Percentiles rank a stretch among this genome's conserved stretches.
phyloP scores from a whole-genome alignment of 441 rosid species.

The Manihot esculenta region DNA sequence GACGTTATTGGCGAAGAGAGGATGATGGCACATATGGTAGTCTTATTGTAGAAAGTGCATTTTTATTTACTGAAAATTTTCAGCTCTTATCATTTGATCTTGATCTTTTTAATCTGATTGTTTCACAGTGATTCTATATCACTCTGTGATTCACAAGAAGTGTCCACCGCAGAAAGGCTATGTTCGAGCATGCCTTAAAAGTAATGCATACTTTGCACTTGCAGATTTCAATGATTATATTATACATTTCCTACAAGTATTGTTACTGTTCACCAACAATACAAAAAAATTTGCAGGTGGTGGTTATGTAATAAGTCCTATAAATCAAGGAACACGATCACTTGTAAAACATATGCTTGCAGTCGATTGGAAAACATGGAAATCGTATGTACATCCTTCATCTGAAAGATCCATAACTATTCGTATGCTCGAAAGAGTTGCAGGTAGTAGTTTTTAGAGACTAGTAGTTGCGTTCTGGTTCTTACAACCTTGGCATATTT shows the following conservation, averaged over 20 bases:
- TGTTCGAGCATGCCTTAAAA: conserved; percentile 86
- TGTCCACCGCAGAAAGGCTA: conserved; percentile 69
- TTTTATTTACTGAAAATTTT: neutral
- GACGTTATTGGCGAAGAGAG: conserved; percentile 96
- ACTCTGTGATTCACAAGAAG: conserved; percentile 82
- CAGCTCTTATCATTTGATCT: neutral
- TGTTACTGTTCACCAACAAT: neutral
- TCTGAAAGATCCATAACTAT: conserved; percentile 70
- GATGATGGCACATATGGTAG: conserved; percentile 96
- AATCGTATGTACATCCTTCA: conserved; percentile 55
- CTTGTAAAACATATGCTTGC: conserved; percentile 93
- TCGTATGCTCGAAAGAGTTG: conserved; percentile 77
- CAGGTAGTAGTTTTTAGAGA: conserved; percentile 47
- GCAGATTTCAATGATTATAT: conserved; percentile 12
- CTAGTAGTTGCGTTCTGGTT: neutral
- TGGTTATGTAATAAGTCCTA: conserved; percentile 81
- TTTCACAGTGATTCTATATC: conserved; percentile 75
- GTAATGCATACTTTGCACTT: conserved; percentile 58
- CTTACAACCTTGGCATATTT: neutral
- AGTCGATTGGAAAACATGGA: conserved; percentile 89
- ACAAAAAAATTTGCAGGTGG: conserved; percentile 62
- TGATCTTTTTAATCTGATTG: conserved; percentile 20
- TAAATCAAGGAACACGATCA: conserved; percentile 63
- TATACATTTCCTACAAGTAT: neutral
- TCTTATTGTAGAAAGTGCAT: neutral